These are phyloP conservation scores for Biscogniauxia sp. DNA, from an alignment of 2,329 filamentous ascomycete genomes.

Conservation along the genomic window DNA sequence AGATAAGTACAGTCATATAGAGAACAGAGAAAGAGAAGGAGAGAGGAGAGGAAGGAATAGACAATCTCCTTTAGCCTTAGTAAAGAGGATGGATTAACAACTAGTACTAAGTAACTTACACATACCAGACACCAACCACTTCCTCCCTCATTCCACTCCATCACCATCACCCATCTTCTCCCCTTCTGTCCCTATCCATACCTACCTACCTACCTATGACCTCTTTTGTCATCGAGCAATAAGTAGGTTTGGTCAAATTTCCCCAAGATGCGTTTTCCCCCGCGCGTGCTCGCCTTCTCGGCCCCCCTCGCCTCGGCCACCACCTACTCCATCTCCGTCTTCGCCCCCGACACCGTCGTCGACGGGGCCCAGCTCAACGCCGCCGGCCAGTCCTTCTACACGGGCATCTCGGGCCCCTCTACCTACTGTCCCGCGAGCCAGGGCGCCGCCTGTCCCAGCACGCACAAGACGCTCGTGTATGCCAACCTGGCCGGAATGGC, in stretches of 20 bases:
- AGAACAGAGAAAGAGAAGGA: not conserved
- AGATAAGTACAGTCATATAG: not conserved
- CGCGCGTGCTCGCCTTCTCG: slow-evolving; percentile 7
- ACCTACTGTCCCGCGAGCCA: slow-evolving; percentile 25
- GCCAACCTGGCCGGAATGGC: slow-evolving; percentile 22
- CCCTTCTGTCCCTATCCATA: too few species aligned
- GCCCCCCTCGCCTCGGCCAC: slow-evolving; percentile 19
- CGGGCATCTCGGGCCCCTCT: slow-evolving; percentile 22
- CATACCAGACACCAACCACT: too few species aligned
- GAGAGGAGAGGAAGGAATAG: not conserved
- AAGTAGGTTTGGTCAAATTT: too few species aligned
- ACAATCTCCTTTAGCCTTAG: too few species aligned
- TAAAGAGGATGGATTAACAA: too few species aligned
- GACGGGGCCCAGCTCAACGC: slow-evolving; percentile 25
- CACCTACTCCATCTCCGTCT: slow-evolving; percentile 26
- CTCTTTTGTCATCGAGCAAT: too few species aligned
- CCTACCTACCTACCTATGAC: too few species aligned
- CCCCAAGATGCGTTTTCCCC: not conserved
- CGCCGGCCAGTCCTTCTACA: slow-evolving; percentile 22
- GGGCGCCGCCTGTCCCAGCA: slow-evolving; percentile 21
- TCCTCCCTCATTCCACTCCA: too few species aligned
- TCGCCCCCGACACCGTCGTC: slow-evolving; percentile 21
- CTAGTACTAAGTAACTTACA: too few species aligned
- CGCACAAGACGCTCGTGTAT: slow-evolving; percentile 27
- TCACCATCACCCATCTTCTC: too few species aligned